Percentiles rank a stretch among this genome's conserved stretches.
Evolutionary conservation across 2,329 filamentous ascomycete genomes (phyloP).

Genomic region (Botrytis aclada): DNA sequence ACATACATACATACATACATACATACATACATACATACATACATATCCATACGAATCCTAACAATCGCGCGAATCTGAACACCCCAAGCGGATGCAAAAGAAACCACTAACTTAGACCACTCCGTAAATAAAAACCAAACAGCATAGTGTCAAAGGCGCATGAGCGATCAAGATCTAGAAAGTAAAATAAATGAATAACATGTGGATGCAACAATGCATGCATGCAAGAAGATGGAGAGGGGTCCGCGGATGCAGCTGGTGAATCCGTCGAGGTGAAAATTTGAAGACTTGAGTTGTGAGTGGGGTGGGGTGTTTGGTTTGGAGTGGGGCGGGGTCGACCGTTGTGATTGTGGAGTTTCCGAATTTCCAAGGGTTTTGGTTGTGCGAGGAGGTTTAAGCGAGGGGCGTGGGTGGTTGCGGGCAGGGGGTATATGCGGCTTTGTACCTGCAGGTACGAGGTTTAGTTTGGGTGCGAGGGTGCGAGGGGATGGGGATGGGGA

Average conservation of each 20-base stretch:
- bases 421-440: neutral
- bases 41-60: neutral
- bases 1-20: no score
- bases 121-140: no score
- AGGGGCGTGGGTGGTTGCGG: neutral
- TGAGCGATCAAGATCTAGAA: neutral
- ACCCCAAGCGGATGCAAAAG: neutral
- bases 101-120: no score
- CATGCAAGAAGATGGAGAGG: neutral
- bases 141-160: neutral
- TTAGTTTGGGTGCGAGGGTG: neutral
- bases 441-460: neutral
- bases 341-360: neutral
- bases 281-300: neutral
- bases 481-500: neutral
- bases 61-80: neutral
- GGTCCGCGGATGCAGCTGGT: neutral
- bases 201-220: neutral
- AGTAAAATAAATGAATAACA: neutral
- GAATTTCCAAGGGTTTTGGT: neutral
- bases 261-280: neutral
- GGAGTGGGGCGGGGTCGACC: neutral
- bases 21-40: no score
- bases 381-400: neutral
- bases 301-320: neutral